Percentiles rank a stretch among this genome's conserved stretches.
phyloP scores from a whole-genome alignment of 352 stramenopile species.

The Phytopythium chamaehyphon region DNA sequence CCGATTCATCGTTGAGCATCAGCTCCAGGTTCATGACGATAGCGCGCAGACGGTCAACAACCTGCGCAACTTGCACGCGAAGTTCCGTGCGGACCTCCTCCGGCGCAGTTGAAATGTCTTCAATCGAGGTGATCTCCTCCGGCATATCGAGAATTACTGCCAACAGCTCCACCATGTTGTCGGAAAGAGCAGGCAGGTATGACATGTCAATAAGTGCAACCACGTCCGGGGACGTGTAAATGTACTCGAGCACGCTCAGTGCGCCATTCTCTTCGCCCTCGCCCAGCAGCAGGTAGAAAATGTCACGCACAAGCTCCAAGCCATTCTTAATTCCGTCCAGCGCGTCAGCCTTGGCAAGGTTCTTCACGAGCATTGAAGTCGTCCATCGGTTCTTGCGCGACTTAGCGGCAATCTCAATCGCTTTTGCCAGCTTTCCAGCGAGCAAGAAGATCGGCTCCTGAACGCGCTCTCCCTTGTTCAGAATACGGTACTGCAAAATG shows the following conservation, averaged over 20 bases:
- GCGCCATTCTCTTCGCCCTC: constrained; percentile 41
- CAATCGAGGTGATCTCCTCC: constrained; percentile 58
- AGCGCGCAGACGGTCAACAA: constrained; percentile 47
- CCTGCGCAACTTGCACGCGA: constrained; percentile 60
- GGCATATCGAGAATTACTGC: constrained; percentile 77
- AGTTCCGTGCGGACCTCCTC: constrained; percentile 58
- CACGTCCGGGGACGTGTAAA: constrained; percentile 55
- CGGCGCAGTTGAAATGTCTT: constrained; percentile 22
- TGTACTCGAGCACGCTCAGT: constrained; percentile 56
- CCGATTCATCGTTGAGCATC: constrained; percentile 48
- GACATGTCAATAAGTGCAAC: constrained; percentile 55
- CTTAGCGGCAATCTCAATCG: constrained; percentile 54
- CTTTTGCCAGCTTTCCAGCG: constrained; percentile 65
- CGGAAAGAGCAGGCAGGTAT: constrained; percentile 47
- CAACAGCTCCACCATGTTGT: constrained; percentile 73
- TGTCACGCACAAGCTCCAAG: constrained; percentile 49
- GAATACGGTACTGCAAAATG: constrained; percentile 81
- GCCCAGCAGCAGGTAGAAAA: constrained; percentile 70
- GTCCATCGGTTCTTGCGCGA: constrained; percentile 43
- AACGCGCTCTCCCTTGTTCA: constrained; percentile 61
- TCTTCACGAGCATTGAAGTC: constrained; percentile 44
- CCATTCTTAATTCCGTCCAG: constrained; percentile 59
- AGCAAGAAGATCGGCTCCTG: constrained; percentile 82
- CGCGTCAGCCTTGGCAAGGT: constrained; percentile 55
- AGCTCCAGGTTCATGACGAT: constrained; percentile 45